Evolutionary conservation across 2,329 filamentous ascomycete genomes (phyloP), one percentile per base, ranked within the genome.

Genomic region (Cercospora citrullina): DNA sequence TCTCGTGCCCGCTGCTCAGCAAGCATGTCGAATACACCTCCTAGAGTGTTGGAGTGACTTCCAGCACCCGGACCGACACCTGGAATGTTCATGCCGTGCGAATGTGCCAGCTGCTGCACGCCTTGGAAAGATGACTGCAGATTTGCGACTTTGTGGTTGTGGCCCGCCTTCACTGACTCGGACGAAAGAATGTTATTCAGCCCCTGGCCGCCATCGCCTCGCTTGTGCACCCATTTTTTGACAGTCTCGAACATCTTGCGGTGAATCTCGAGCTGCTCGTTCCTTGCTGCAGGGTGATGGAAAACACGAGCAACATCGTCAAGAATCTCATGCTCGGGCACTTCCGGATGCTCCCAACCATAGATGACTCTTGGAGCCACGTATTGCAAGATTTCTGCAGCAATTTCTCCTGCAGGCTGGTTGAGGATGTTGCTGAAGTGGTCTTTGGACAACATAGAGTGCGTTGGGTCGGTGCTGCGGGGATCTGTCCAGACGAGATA

Each of bases 241-340:
- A 99, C 93, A 0, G 91, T 92, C 64, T 89, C 85, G 81, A 92
- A 98, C 95, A 99, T 99, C 63, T 89, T 89, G 55, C 87, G 86
- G 72, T 98, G 95, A 30, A 95, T 89, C 77, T 96, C 91, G 66
- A 91, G 83, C 65, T 85, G 84, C 64, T 91, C 89, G 73, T 95
- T 87, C 26, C 94, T 90, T 31, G 93, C 83, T 6, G 91, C 91
- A 1, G 95, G 95, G 77, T 99, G 95, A 78, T 99, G 95, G 82
- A 98, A 96, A 10, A 92, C 89, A 26, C 87, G 87, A 58, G 93
- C 82, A 48, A 96, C 88, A 73, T 98, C 94, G 70, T 92, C 84
- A 70, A 94, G 84, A 0, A 98, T 90, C 79, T 96, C 91, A 42
- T 96, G 87, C 4, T 95, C 90, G 0, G 92, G 88, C 0, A 97